These are phyloP conservation scores for Luffa aegyptiaca DNA, from an alignment of 306 rosid species.

Conservation along the genomic window DNA sequence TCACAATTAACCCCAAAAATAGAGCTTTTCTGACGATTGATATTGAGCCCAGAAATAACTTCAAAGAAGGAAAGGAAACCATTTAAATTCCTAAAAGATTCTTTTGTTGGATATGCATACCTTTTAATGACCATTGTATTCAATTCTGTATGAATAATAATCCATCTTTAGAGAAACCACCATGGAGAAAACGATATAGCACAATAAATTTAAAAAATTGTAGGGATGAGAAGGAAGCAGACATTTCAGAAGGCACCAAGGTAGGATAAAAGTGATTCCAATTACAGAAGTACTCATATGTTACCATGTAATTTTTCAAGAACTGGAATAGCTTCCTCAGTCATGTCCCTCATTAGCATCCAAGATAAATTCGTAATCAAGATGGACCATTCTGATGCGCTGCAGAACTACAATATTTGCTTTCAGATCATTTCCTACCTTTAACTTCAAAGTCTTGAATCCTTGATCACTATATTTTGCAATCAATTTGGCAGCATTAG, in stretches of 20 bases:
- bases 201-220: not conserved
- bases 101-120: no score
- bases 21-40: no score
- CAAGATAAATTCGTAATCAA: conserved; percentile 64
- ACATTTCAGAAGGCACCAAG: not conserved
- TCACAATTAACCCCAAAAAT: no score
- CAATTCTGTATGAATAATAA: conserved; percentile 43
- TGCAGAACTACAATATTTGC: conserved; percentile 76
- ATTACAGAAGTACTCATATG: not conserved
- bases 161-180: not conserved
- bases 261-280: not conserved
- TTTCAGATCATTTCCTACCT: conserved; percentile 76
- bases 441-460: conserved; percentile 69
- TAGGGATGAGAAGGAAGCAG: not conserved
- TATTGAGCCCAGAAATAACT: no score
- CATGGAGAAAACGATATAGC: not conserved
- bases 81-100: no score
- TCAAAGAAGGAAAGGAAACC: no score
- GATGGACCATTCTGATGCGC: conserved; percentile 69
- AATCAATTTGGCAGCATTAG: conserved; percentile 75
- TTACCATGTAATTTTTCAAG: conserved; percentile 76
- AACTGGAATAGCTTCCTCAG: conserved; percentile 73
- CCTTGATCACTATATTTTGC: conserved; percentile 65
- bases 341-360: conserved; percentile 92
- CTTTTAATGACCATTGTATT: no score